Conservation (phyloP, 2,329 filamentous ascomycete species). For the Aureobasidium subglaciale region DNA sequence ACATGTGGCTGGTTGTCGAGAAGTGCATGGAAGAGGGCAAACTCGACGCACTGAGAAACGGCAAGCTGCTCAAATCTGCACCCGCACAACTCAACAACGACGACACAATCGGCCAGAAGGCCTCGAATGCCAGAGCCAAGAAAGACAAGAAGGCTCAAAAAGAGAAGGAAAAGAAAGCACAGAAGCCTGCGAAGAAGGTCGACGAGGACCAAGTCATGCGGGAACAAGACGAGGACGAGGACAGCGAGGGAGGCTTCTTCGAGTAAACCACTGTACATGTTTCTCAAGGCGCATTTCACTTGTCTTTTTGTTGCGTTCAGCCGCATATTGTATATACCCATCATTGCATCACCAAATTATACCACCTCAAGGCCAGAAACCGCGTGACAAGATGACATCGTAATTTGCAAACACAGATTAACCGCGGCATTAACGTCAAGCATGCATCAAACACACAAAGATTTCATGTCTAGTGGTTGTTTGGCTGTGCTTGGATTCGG, state of each 20-base stretch:
- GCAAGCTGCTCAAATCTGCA: slow-evolving; percentile 28
- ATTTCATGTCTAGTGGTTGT: not conserved
- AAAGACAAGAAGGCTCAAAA: slow-evolving; percentile 10
- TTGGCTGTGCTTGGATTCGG: not conserved
- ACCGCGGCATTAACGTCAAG: too few species aligned
- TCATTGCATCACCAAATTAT: not conserved
- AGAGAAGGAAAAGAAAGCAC: slow-evolving; percentile 3
- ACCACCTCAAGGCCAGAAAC: not conserved
- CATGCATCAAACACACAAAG: too few species aligned
- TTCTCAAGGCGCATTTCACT: not conserved
- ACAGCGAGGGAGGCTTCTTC: slow-evolving; percentile 32
- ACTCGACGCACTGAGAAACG: slow-evolving; percentile 51
- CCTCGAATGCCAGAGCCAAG: slow-evolving; percentile 9
- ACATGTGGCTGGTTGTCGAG: slow-evolving; percentile 64
- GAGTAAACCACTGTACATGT: slow-evolving; percentile 19
- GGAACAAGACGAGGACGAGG: slow-evolving; percentile 25
- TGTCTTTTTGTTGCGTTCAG: not conserved
- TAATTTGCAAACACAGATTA: too few species aligned
- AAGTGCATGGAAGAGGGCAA: slow-evolving; percentile 54
- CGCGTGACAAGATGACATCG: too few species aligned
- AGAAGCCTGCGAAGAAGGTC: slow-evolving; percentile 4
- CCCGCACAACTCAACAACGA: slow-evolving; percentile 17
- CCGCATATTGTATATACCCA: slow-evolving; percentile 9
- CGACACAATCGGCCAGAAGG: slow-evolving; percentile 2
- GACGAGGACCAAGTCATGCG: slow-evolving; percentile 11